phyloP scores from a whole-genome alignment of 768 basidiomycete genomes.

The Piloderma croceum region DNA sequence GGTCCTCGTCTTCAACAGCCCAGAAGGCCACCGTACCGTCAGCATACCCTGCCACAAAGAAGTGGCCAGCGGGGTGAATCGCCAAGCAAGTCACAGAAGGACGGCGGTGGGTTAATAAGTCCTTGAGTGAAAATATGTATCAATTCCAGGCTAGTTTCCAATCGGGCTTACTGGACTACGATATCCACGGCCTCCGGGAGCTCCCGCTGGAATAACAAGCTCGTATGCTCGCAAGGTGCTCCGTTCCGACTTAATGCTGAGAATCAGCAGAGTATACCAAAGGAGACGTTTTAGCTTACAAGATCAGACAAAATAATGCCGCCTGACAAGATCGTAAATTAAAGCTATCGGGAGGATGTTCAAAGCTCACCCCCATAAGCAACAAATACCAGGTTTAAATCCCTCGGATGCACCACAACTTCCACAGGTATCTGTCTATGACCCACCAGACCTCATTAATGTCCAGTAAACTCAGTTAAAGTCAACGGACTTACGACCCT shows the following conservation, averaged over 20 bases:
- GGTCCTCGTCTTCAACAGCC: constrained; percentile 72
- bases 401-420: constrained; percentile 60
- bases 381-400: constrained; percentile 66
- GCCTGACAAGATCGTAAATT: constrained; percentile 1
- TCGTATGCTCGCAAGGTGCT: constrained; percentile 60
- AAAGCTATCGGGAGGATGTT: background rate
- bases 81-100: constrained; percentile 66
- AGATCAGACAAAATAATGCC: too few species aligned
- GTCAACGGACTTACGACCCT: too few species aligned
- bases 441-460: too few species aligned
- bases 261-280: too few species aligned
- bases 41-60: constrained; percentile 74
- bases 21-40: constrained; percentile 85
- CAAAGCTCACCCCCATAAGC: constrained; percentile 57
- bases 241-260: constrained; percentile 43
- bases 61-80: constrained; percentile 68
- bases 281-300: too few species aligned
- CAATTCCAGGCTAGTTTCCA: background rate
- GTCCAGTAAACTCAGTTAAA: too few species aligned
- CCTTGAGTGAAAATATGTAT: constrained; percentile 29
- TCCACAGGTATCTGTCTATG: constrained; percentile 52
- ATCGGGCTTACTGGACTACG: constrained; percentile 39
- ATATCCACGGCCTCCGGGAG: constrained; percentile 73
- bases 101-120: constrained; percentile 64
- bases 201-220: constrained; percentile 68